Base-by-base conservation (phyloP, 257 asterid species). In the Capsicum pubescens region DNA sequence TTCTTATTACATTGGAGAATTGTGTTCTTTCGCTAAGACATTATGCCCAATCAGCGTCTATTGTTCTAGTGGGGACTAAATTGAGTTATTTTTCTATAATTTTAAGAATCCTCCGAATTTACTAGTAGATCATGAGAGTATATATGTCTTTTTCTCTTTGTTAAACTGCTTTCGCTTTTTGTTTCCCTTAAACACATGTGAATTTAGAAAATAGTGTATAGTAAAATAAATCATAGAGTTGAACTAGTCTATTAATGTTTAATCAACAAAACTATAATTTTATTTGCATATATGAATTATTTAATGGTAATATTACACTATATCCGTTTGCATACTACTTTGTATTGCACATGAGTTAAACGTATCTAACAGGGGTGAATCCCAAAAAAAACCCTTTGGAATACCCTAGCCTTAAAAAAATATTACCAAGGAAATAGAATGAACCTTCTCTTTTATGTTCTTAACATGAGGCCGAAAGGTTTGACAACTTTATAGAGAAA, bases 31-130 rank as follows among this genome's bases (percentile, higher is more conserved):
- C 93, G 86, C 94, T 94, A 56, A 89, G 97, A 44, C 97, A 94
- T 90, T 94, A 94, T 90, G 97, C 98, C 44, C 93, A 97, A 74
- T 89, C 91, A 83, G 92, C 91, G 90, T 97, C 97, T 86, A 90
- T 94, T 93, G 91, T 94, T 90, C 95, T 94, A 57, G 97, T 94
- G 90, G 98, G 98, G 95, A 93, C 97, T 58, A 94, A 94, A 82
- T 90, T 88, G 83, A 97, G 97, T 93, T 70, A 91, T 89, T n/a
- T 68, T 86, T 88, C 88, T 87, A 86, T 83, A 86, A 83, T 84
- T 86, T 85, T 88, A 86, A 87, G 39, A 85, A 66, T 58, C 68
- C 70, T 42, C 32, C 26, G 56, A 7, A 60, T 57, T 86, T n/a
- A 56, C 60, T 54, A 64, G 68, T 69, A 59, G 21, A 63, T 70